Base-by-base conservation (phyloP, 2,329 filamentous ascomycete genomes). In the Aspergillus luchuensis region DNA sequence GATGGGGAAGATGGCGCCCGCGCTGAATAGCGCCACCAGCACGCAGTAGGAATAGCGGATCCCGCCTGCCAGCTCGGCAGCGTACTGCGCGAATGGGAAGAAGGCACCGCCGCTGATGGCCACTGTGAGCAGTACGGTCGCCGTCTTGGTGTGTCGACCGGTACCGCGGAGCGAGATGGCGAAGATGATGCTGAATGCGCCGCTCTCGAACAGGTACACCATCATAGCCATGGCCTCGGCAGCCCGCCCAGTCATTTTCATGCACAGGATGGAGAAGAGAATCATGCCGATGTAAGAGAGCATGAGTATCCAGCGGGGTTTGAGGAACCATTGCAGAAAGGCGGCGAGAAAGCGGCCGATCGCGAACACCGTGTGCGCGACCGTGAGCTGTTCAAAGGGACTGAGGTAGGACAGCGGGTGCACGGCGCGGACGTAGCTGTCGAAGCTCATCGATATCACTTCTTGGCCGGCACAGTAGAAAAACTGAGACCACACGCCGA, bases 381-480 rank as follows among this genome's bases (percentile, higher is more conserved):
- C 76, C 0, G 84, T 83, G 59, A 82, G 75, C 62, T 80, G 82
- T 33, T 84, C 72, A 58, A 79, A 79, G 1, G 75, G 59, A 8
- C 56, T 43, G 0, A 78, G 66, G 15, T 59, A 61, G 8, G 47
- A 64, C 60, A 62, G 66, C 1, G 81, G 78, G 13, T 74, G 72
- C 6, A 81, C 76, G 4, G 69, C 59, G 1, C 59, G 28, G 23
- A 85, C 70, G 57, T 84, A 85, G 2, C 72, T 66, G 23, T 72
- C 67, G 56, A 84, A 83, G 11, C 76, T 77, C 7, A 79, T 81
- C 2, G 83, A 80, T 19, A 85, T 74, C 28, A 81, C 80, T 73
- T 88, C 86, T 69, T 88, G 85, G 0, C 80, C 84, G 11, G 85
- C 86, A 1, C 87, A 82, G 64, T 88, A 88, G 74, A 83, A 86